Conservation (phyloP, 495 filamentous ascomycete species). For the Neurospora sp. region DNA sequence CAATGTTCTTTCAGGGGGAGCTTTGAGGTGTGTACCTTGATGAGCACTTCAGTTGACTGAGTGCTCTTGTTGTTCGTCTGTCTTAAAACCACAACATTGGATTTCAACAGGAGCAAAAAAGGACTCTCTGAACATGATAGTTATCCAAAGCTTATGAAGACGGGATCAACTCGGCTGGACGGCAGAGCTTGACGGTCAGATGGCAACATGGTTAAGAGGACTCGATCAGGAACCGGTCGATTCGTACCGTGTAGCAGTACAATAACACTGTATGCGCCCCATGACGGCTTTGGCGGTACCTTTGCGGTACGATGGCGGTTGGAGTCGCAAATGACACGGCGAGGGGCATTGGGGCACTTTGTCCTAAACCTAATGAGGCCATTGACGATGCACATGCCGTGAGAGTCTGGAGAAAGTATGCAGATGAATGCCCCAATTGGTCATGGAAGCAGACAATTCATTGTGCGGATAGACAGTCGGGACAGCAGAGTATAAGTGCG, state of each 20-base stretch:
- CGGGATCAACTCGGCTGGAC: background rate
- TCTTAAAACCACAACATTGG: background rate
- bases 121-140: background rate
- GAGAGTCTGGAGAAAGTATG: conserved; percentile 2
- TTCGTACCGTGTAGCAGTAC: background rate
- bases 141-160: background rate
- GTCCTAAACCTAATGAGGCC: background rate
- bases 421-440: background rate
- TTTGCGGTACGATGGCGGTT: background rate
- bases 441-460: conserved; percentile 1
- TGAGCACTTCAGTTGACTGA: background rate
- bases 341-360: background rate
- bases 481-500: conserved; percentile 1
- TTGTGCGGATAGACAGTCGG: background rate
- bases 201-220: background rate
- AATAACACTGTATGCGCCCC: background rate
- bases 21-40: background rate
- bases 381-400: conserved; percentile 2
- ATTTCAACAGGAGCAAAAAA: background rate
- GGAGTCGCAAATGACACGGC: background rate
- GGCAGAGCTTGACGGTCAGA: background rate
- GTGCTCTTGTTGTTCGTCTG: too few species aligned
- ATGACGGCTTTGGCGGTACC: background rate
- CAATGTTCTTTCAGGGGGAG: background rate
- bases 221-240: background rate